Conservation (phyloP, 2,329 filamentous ascomycete genomes). For the Microdochium paspali region DNA sequence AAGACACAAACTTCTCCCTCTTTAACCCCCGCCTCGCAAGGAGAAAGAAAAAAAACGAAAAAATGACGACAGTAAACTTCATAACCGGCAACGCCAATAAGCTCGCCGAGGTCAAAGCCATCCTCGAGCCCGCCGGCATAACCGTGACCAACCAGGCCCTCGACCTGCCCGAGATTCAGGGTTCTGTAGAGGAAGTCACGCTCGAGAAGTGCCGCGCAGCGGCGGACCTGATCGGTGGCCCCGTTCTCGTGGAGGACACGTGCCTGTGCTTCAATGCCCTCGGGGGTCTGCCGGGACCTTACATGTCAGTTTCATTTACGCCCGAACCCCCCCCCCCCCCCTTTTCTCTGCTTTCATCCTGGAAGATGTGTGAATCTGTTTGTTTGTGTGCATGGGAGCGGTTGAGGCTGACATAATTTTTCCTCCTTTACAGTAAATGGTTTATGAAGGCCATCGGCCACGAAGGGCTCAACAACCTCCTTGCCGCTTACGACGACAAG, state of each 20-base stretch:
- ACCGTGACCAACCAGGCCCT: conserved; percentile 64
- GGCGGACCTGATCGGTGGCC: conserved; percentile 60
- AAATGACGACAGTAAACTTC: conserved; percentile 65
- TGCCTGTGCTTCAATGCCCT: conserved; percentile 88
- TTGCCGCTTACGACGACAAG: conserved; percentile 84
- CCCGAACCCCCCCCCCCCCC: background rate
- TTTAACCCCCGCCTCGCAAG: too few relatives aligned
- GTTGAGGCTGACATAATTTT: too few relatives aligned
- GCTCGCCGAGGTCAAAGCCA: conserved; percentile 78
- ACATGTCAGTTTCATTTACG: conserved; percentile 75
- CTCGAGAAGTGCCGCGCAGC: conserved; percentile 78
- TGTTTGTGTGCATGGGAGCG: too few relatives aligned
- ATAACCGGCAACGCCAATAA: conserved; percentile 97
- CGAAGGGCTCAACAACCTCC: conserved; percentile 78
- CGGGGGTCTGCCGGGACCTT: conserved; percentile 85
- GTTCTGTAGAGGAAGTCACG: conserved; percentile 85
- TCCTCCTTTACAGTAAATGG: conserved; percentile 86
- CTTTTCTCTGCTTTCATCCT: too few relatives aligned
- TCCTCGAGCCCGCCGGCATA: conserved; percentile 62
- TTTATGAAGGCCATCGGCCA: conserved; percentile 81
- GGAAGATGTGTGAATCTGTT: too few relatives aligned
- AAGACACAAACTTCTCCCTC: background rate
- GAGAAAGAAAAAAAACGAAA: too few relatives aligned
- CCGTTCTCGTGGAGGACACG: conserved; percentile 93
- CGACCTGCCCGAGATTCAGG: conserved; percentile 85